Conservation (phyloP, 306 rosid species). For the Trifolium repens region DNA sequence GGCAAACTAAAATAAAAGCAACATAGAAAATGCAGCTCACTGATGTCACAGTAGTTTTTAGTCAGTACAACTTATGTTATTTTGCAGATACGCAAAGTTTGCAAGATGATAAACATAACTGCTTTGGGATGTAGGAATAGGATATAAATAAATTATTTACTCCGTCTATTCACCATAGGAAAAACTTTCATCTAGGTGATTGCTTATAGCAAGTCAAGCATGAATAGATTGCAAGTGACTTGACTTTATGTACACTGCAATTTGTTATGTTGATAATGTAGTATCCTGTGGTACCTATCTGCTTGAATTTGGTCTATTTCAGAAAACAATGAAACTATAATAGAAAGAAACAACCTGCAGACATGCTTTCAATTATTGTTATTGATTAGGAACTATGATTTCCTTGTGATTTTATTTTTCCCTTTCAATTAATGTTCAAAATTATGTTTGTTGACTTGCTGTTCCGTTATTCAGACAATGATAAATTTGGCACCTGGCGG, state of each 20-base stretch:
- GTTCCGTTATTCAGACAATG: conserved; percentile 67
- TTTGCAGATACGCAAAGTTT: conserved; percentile 12
- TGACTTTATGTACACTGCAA: background rate
- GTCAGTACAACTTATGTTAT: background rate
- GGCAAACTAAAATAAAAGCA: conserved; percentile 5
- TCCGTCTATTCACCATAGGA: background rate
- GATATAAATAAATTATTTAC: background rate
- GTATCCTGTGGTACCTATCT: conserved; percentile 17
- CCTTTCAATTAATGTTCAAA: conserved; percentile 25
- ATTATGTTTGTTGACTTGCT: conserved; percentile 37
- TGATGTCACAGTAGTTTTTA: conserved; percentile 14
- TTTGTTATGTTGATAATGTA: conserved; percentile 6
- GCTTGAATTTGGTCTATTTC: conserved; percentile 34
- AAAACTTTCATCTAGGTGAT: conserved; percentile 4
- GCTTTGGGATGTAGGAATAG: background rate
- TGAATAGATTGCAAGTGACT: conserved; percentile 20
- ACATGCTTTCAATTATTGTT: conserved; percentile 11
- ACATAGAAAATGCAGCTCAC: conserved; percentile 1
- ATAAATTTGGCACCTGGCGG: conserved; percentile 91
- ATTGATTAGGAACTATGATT: conserved; percentile 16
- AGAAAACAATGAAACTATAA: conserved; percentile 27
- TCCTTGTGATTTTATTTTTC: conserved; percentile 13
- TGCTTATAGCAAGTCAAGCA: conserved; percentile 23
- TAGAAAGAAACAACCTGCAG: background rate
- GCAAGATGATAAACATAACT: conserved; percentile 10